Conservation (phyloP, 2,329 filamentous ascomycete species). For the Trichoderma atrobrunneum region DNA sequence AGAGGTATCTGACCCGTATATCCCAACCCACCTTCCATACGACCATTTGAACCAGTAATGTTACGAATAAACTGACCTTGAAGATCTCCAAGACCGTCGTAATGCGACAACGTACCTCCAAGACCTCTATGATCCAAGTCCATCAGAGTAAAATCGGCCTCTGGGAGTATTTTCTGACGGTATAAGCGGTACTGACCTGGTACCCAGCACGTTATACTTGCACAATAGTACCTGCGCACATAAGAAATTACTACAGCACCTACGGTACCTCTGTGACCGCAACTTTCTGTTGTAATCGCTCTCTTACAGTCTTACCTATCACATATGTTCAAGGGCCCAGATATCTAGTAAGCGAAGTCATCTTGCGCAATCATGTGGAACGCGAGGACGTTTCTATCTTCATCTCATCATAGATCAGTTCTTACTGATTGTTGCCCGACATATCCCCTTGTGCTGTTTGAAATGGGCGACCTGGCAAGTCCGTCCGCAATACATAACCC, state of each 20-base stretch:
- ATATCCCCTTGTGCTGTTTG: conserved; percentile 21
- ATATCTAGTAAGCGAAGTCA: neutral
- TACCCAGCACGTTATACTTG: too few species aligned
- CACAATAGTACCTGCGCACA: too few species aligned
- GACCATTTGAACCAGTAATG: too few species aligned
- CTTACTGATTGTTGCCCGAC: neutral
- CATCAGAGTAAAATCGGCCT: too few species aligned
- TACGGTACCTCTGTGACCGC: neutral
- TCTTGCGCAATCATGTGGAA: neutral
- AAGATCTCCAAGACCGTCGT: too few species aligned
- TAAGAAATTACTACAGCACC: too few species aligned
- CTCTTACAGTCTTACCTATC: neutral
- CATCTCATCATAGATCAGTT: neutral
- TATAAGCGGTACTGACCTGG: too few species aligned
- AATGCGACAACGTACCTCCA: too few species aligned
- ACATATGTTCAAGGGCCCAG: neutral
- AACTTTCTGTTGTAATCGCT: neutral
- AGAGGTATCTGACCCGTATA: too few species aligned
- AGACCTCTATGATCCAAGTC: too few species aligned
- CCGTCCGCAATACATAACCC: conserved; percentile 19
- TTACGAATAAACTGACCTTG: too few species aligned
- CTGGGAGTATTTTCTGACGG: neutral
- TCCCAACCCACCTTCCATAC: too few species aligned
- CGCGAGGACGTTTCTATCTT: neutral
- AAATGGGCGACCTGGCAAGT: conserved; percentile 20